phyloP scores from a whole-genome alignment of 768 basidiomycete species.

The Lentinus brumalis region DNA sequence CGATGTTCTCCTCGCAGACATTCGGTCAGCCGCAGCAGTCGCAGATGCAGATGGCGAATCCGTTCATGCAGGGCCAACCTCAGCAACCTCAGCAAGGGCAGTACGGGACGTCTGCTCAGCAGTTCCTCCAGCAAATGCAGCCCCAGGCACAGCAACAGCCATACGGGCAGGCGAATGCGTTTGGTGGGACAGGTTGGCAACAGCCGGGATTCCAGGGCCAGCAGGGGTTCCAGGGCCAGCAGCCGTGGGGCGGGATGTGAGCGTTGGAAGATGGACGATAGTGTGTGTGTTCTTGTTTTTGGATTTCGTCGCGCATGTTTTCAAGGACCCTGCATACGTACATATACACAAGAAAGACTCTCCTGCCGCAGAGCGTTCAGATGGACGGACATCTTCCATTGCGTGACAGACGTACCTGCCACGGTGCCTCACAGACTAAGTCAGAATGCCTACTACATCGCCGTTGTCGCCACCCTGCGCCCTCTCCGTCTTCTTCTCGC shows the following conservation, averaged over 20 bases:
- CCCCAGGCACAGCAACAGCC: conserved; percentile 25
- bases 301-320: not conserved
- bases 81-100: conserved; percentile 26
- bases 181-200: conserved; percentile 17
- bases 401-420: not conserved
- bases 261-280: not conserved
- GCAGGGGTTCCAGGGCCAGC: conserved; percentile 17
- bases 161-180: conserved; percentile 16
- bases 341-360: too few species aligned
- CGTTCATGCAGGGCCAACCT: conserved; percentile 25
- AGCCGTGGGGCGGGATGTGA: conserved; percentile 10
- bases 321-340: too few species aligned
- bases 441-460: conserved; percentile 26
- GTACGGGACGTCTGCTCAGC: conserved; percentile 31
- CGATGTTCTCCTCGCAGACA: conserved; percentile 11
- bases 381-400: not conserved
- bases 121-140: conserved; percentile 25
- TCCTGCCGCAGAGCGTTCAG: too few species aligned
- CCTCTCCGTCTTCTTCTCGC: conserved; percentile 54
- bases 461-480: conserved; percentile 56
- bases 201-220: conserved; percentile 16
- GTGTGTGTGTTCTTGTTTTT: not conserved
- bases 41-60: conserved; percentile 32
- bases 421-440: not conserved
- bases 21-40: conserved; percentile 33